Conservation (phyloP, 2,329 filamentous ascomycete genomes). For the Albifimbria verrucaria region DNA sequence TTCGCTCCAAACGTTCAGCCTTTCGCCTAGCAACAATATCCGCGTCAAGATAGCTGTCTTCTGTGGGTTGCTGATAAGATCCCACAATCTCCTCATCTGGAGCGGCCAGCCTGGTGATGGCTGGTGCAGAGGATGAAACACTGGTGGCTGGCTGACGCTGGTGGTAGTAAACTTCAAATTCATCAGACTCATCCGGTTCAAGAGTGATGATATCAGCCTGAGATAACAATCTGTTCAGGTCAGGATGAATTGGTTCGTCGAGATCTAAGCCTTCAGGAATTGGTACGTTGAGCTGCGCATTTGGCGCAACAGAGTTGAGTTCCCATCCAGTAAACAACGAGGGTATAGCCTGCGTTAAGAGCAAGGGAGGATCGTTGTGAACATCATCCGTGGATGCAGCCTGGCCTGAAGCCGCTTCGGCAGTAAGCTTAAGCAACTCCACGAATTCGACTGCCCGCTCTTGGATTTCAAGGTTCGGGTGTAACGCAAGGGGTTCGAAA, state of each 20-base stretch:
- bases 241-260: constrained; percentile 75
- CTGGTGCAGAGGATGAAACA: constrained; percentile 49
- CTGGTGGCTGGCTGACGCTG: constrained; percentile 49
- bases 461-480: constrained; percentile 90
- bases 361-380: constrained; percentile 68
- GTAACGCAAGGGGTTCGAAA: constrained; percentile 72
- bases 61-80: constrained; percentile 58
- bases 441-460: constrained; percentile 90
- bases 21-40: constrained; percentile 72
- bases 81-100: constrained; percentile 44
- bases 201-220: constrained; percentile 48
- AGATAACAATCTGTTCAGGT: constrained; percentile 66
- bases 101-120: constrained; percentile 50
- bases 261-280: constrained; percentile 73
- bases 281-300: constrained; percentile 84
- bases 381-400: constrained; percentile 50
- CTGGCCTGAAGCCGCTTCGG: constrained; percentile 73
- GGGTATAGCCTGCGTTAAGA: constrained; percentile 88
- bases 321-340: constrained; percentile 83
- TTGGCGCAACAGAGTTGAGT: constrained; percentile 82
- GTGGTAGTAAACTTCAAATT: constrained; percentile 67
- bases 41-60: constrained; percentile 67
- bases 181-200: constrained; percentile 55
- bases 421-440: constrained; percentile 82
- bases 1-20: constrained; percentile 74